Percentiles rank a stretch among this genome's conserved stretches.
Conservation (phyloP, 2,329 filamentous ascomycete genomes). For the Cladosporium halotolerans region DNA sequence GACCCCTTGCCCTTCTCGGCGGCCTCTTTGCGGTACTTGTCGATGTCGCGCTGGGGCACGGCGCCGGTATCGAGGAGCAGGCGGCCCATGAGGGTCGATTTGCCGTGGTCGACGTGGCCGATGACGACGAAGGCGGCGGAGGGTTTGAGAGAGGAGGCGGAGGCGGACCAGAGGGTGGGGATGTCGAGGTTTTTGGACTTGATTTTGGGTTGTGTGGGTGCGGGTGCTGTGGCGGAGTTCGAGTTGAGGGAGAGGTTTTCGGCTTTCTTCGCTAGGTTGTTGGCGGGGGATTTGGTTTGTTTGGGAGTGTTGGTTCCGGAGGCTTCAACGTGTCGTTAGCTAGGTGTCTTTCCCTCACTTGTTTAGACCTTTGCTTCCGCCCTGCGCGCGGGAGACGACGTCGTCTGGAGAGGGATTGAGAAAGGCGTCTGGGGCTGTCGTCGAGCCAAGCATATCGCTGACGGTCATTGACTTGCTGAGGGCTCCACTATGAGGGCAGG, state of each 20-base stretch:
- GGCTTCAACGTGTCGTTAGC: not conserved
- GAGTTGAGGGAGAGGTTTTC: constrained; percentile 25
- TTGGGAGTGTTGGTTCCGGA: constrained; percentile 1
- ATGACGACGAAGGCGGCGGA: constrained; percentile 28
- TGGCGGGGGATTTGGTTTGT: constrained; percentile 9
- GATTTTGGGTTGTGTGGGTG: constrained; percentile 34
- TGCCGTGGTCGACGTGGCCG: constrained; percentile 96
- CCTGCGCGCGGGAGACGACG: constrained; percentile 24
- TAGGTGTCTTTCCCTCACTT: constrained; percentile 19
- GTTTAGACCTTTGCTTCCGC: constrained; percentile 27
- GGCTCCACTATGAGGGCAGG: not conserved
- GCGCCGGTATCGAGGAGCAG: constrained; percentile 81
- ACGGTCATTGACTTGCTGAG: constrained; percentile 16
- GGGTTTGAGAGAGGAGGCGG: constrained; percentile 18
- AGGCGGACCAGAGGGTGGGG: constrained; percentile 24
- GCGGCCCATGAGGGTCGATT: constrained; percentile 97
- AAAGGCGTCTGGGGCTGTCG: constrained; percentile 19
- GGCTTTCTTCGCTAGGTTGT: constrained; percentile 25
- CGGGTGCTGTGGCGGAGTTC: constrained; percentile 1
- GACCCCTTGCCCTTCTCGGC: constrained; percentile 90
- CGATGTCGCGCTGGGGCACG: constrained; percentile 79
- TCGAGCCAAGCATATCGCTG: constrained; percentile 22
- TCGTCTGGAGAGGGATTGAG: constrained; percentile 30
- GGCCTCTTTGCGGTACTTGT: constrained; percentile 69
- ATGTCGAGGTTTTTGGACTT: constrained; percentile 80